Percentiles rank a stretch among this genome's conserved stretches.
Conservation (phyloP, 2,329 filamentous ascomycete genomes). For the Dactylellina leptospora region DNA sequence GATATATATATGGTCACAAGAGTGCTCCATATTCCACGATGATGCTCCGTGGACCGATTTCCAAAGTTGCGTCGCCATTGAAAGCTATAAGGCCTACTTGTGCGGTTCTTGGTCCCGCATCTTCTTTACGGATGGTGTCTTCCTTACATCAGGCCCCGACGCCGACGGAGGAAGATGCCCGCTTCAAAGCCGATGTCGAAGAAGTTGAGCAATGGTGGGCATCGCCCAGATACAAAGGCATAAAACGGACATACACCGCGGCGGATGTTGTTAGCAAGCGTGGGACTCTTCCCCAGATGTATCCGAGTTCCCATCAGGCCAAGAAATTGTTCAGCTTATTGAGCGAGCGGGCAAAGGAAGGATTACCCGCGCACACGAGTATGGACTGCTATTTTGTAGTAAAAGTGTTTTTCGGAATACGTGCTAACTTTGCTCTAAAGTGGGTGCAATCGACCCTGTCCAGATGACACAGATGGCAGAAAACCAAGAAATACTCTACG, state of each 20-base stretch:
- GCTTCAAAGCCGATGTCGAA: constrained; percentile 83
- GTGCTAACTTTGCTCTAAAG: constrained; percentile 62
- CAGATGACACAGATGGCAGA: constrained; percentile 99
- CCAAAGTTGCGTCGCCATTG: constrained; percentile 21
- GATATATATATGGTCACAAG: not conserved
- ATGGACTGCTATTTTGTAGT: too few species aligned
- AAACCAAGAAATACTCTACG: constrained; percentile 93
- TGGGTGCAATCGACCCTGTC: constrained; percentile 98
- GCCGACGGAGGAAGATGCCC: constrained; percentile 72
- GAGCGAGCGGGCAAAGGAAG: constrained; percentile 77
- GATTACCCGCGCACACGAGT: constrained; percentile 93
- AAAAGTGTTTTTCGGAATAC: constrained; percentile 31
- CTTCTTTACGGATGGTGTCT: constrained; percentile 41
- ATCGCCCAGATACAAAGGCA: constrained; percentile 82
- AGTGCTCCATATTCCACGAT: constrained; percentile 1
- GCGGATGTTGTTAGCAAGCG: constrained; percentile 93
- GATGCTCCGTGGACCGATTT: constrained; percentile 33
- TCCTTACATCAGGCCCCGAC: constrained; percentile 54
- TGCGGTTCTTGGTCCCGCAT: constrained; percentile 5
- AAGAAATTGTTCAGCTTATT: constrained; percentile 92
- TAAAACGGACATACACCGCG: constrained; percentile 89
- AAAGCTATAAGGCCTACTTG: constrained; percentile 25
- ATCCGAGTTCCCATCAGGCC: constrained; percentile 93
- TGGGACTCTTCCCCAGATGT: constrained; percentile 83
- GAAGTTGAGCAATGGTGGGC: constrained; percentile 93